Conservation (phyloP, 2,329 filamentous ascomycete genomes). For the Alternaria longipes region DNA sequence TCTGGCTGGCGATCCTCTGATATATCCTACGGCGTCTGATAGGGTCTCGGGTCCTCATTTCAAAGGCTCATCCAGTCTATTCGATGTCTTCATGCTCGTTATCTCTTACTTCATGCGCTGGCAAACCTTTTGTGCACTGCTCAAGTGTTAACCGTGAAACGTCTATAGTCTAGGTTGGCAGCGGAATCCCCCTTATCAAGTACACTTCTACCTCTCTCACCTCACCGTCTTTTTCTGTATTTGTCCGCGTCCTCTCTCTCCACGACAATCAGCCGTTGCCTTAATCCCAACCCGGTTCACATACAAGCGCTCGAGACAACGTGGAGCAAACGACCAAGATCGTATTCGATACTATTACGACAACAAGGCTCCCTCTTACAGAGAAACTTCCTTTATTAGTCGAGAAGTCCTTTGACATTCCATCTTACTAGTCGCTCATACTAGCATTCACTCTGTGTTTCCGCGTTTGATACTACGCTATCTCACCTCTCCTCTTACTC, state of each 20-base stretch:
- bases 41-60: not conserved
- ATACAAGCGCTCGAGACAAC: rapidly evolving
- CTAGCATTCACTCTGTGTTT: slow-evolving; percentile 1
- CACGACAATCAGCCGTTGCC: not conserved
- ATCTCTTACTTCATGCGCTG: not conserved
- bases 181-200: not conserved
- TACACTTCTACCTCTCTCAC: not conserved
- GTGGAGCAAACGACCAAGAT: not conserved
- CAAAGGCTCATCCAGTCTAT: not conserved
- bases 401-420: too few relatives aligned
- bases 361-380: not conserved
- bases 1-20: not conserved
- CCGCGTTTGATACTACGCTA: not conserved
- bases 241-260: not conserved
- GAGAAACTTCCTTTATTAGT: not conserved
- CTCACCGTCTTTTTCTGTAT: not conserved
- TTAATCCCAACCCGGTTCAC: not conserved
- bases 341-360: not conserved
- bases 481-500: slow-evolving; percentile 3
- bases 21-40: not conserved
- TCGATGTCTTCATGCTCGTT: not conserved
- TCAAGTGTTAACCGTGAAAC: too few relatives aligned
- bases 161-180: too few relatives aligned
- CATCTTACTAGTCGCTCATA: not conserved
- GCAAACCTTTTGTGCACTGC: not conserved